Evolutionary conservation across 208 protist species (phyloP), one percentile per base, ranked within the genome.

Genomic region (Trypanosoma theileri): DNA sequence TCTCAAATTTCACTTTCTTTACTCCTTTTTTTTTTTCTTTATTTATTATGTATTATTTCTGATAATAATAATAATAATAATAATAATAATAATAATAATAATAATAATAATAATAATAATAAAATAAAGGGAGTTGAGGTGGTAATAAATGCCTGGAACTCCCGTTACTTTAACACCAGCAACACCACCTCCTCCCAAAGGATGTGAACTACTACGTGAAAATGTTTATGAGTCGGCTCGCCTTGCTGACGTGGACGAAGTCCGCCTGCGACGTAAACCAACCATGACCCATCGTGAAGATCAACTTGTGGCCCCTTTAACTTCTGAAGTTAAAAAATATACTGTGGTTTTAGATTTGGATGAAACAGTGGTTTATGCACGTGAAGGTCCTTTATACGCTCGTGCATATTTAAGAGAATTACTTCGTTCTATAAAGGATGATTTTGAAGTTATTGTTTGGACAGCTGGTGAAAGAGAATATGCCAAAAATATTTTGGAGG

Each of bases 381-480:
- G 92, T 16, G 85, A 95, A 26, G 92, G 92, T 26, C 89, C 88
- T 7, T 79, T 97, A 26, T 94, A 94, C 66, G 82, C 88, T 26
- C 84, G 92, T 14, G 82, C 89, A 8, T 89, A 91, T 58, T 67
- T 95, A 13, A 81, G 83, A 24, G 84, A 94, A 46, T 72, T 95
- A 4, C 80, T 97, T 24, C 70, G 75, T 35, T 77, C 79, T 44
- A 89, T 97, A 50, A 84, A 84, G 66, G 73, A 92, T 35, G 71
- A 92, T 63, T 94, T 88, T 60, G 92, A 97, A 75, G 86, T 94
- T 17, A 90, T 97, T 70, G 88, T 97, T 17, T 97, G 92, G 89
- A 97, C 92, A 35, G 92, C 92, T 13, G 89, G 92, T 46, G 89
- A 95, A 70, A 78, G 88, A 17, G 83, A 91, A 53, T 97, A 97